Base-by-base conservation (phyloP, 176 grass and related monocot genomes). In the Oryza officinalis region DNA sequence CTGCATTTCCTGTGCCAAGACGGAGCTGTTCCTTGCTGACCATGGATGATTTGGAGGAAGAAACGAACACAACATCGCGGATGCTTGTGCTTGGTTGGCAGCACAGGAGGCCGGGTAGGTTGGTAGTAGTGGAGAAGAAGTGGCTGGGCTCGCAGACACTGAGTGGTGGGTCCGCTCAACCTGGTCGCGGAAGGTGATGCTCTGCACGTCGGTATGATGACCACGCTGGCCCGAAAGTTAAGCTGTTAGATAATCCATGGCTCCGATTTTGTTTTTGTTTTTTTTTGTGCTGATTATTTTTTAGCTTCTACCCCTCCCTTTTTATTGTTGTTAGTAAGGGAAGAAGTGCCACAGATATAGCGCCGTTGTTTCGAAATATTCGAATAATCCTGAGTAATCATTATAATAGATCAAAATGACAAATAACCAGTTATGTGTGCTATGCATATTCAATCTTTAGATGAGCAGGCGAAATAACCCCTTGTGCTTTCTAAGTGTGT, bases 91-190 rank as follows among this genome's bases (percentile, higher is more conserved):
- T 63, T 78, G 28, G 52, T 47, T 45, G 74, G 23, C 28, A 37
- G 8, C 71, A 43, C 33, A 10, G 45, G 15, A 10, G 61, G 33
- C n/a, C n/a, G 13, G 63, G 64, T 64, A 49, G 65, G 20, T 35
- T 4, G 71, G 74, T 83, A 15, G 80, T 83, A 66, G 80, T 83
- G 86, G 74, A 44, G 80, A 52, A 35, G 67, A 35, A 50, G 80
- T 88, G 86, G 86, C 71, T 37, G 79, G 65, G 17, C 17, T 63
- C 25, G 1, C 17, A 4, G 50, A 64, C 79, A 18, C 72, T 71
- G 38, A 37, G 6, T 2, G 0, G 50, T 85, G 83, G 74, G 74
- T 1, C 47, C 64, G 32, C 6, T 31, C 17, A 1, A 52, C 68
- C 10, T 20, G 17, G 18, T 65, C 63, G 2, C 41, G 13, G 37